Evolutionary conservation across 2,329 filamentous ascomycete species (phyloP).

Genomic region (Fusarium neocosmosporiellum): DNA sequence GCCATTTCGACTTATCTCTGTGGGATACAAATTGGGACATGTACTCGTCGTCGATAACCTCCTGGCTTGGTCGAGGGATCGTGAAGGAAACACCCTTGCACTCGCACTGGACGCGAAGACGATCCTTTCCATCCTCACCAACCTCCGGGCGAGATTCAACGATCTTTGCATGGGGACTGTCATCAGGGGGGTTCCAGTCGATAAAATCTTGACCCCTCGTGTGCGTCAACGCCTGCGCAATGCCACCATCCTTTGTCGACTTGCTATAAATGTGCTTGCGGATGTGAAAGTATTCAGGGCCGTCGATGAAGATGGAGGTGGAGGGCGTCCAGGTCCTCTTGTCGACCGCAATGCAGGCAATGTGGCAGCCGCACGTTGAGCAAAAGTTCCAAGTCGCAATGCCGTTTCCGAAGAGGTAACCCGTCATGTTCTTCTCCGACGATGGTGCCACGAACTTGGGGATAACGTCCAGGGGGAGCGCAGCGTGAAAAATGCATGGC

Average conservation of each 20-base stretch:
- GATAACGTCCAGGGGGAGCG: slow-evolving; percentile 47
- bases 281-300: slow-evolving; percentile 50
- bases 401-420: slow-evolving; percentile 48
- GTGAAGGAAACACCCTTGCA: slow-evolving; percentile 62
- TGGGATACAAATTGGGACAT: slow-evolving; percentile 51
- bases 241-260: slow-evolving; percentile 51
- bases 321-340: slow-evolving; percentile 53
- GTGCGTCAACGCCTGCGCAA: slow-evolving; percentile 50
- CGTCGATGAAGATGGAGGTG: slow-evolving; percentile 53
- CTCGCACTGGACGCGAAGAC: slow-evolving; percentile 57
- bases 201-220: slow-evolving; percentile 46
- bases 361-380: slow-evolving; percentile 58
- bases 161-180: slow-evolving; percentile 41
- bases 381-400: slow-evolving; percentile 56
- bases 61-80: slow-evolving; percentile 52
- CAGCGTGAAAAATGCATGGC: slow-evolving; percentile 55
- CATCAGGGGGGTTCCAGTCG: slow-evolving; percentile 51
- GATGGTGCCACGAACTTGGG: slow-evolving; percentile 56
- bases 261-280: slow-evolving; percentile 51
- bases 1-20: slow-evolving; percentile 55
- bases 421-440: slow-evolving; percentile 49
- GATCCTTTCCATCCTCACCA: slow-evolving; percentile 50
- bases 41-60: slow-evolving; percentile 44
- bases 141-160: slow-evolving; percentile 45
- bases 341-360: slow-evolving; percentile 50